Evolutionary conservation across 2,329 filamentous ascomycete species (phyloP).

Genomic region (Dactylellina leptospora): DNA sequence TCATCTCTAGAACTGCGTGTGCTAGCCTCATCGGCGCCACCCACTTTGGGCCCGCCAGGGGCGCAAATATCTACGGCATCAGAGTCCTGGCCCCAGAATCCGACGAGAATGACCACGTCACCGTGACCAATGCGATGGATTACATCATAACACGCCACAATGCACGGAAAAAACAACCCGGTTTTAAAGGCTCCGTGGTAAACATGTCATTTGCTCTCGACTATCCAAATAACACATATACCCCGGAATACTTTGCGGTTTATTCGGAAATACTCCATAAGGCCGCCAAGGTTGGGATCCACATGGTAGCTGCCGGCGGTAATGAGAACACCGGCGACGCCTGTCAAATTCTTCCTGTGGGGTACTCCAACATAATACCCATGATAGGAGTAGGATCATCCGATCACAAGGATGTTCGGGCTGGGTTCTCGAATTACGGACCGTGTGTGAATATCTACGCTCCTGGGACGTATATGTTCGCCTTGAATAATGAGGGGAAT

Average conservation of each 20-base stretch:
- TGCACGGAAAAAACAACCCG: conserved; percentile 57
- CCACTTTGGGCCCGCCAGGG: conserved; percentile 2
- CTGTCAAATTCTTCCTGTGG: conserved; percentile 5
- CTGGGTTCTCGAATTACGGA: conserved; percentile 9
- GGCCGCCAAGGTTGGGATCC: conserved; percentile 4
- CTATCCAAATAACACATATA: too few relatives aligned
- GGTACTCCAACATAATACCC: neutral
- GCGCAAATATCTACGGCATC: conserved; percentile 19
- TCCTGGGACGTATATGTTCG: conserved; percentile 24
- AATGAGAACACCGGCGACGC: conserved; percentile 9
- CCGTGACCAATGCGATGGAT: conserved; percentile 57
- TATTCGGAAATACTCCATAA: neutral
- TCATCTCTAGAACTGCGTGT: conserved; percentile 5
- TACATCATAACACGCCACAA: conserved; percentile 63
- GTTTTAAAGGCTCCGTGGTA: conserved; percentile 11
- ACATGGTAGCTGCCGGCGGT: conserved; percentile 7
- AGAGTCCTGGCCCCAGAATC: conserved; percentile 61
- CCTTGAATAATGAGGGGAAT: neutral
- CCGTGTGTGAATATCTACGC: conserved; percentile 21
- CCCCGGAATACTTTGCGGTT: too few relatives aligned
- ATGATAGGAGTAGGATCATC: conserved; percentile 10
- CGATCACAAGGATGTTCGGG: conserved; percentile 7
- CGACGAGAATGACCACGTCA: conserved; percentile 54
- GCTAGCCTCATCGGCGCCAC: conserved; percentile 4
- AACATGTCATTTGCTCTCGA: conserved; percentile 10